Evolutionary conservation across 441 rosid genomes (phyloP).

Genomic region (Viola pubescens): DNA sequence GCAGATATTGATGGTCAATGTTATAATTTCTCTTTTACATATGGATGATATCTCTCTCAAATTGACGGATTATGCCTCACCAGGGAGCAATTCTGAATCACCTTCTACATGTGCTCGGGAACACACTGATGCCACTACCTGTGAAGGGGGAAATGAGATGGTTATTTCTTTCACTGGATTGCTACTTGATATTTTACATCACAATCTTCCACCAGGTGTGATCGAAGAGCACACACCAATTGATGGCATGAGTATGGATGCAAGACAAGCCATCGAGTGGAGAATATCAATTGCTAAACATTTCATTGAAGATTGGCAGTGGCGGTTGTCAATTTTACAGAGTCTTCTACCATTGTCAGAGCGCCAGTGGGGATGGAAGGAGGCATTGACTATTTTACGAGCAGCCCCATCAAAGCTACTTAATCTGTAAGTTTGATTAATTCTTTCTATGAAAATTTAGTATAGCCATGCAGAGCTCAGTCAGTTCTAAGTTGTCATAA

Average conservation of each 20-base stretch:
- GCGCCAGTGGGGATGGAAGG: slow-evolving; percentile 90
- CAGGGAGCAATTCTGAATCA: slow-evolving; percentile 43
- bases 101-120: slow-evolving; percentile 38
- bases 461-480: slow-evolving; percentile 2
- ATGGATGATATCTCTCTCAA: slow-evolving; percentile 78
- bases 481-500: slow-evolving; percentile 9
- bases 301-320: slow-evolving; percentile 95
- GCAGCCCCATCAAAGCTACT: slow-evolving; percentile 96
- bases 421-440: slow-evolving; percentile 61
- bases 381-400: slow-evolving; percentile 80
- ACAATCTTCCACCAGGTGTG: slow-evolving; percentile 55
- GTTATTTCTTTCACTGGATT: slow-evolving; percentile 72
- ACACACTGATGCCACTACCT: slow-evolving; percentile 30
- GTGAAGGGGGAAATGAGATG: slow-evolving; percentile 66
- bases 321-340: slow-evolving; percentile 93
- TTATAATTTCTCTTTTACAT: slow-evolving; percentile 80
- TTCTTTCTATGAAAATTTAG: slow-evolving; percentile 19
- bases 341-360: slow-evolving; percentile 86
- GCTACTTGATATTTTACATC: slow-evolving; percentile 64
- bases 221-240: slow-evolving; percentile 46
- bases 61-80: slow-evolving; percentile 46
- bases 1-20: slow-evolving; percentile 94
- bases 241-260: slow-evolving; percentile 47
- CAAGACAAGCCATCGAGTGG: slow-evolving; percentile 89
- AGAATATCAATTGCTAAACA: slow-evolving; percentile 61